Evolutionary conservation across 108 stramenopile species (phyloP).

Genomic region (Cyclotella cryptica): DNA sequence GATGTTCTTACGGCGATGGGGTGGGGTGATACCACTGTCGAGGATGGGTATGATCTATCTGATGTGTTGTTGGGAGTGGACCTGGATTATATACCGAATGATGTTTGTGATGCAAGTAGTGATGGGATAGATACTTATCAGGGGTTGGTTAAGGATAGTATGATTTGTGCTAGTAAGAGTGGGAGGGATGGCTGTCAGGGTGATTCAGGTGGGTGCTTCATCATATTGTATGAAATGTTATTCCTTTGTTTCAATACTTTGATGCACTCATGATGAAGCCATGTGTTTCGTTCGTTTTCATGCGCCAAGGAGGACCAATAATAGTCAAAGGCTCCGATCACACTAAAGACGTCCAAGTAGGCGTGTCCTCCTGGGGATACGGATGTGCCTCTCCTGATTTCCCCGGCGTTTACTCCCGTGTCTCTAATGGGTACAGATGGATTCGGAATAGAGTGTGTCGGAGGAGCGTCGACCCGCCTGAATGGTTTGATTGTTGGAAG

Average conservation of each 20-base stretch:
- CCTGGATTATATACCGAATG: slow-evolving; percentile 10
- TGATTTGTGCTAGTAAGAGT: slow-evolving; percentile 7
- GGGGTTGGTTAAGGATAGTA: not conserved
- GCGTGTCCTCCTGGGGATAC: slow-evolving; percentile 9
- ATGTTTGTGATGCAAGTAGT: slow-evolving; percentile 7
- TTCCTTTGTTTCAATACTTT: not conserved
- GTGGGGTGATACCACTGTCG: slow-evolving; percentile 3
- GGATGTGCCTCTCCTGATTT: slow-evolving; percentile 13
- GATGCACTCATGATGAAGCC: not conserved
- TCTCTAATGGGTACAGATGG: slow-evolving; percentile 5
- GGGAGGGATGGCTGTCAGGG: slow-evolving; percentile 18
- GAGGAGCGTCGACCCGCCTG: slow-evolving; percentile 3
- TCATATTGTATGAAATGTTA: not conserved
- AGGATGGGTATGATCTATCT: slow-evolving; percentile 5
- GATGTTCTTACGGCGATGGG: slow-evolving; percentile 8
- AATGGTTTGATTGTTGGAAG: slow-evolving; percentile 16
- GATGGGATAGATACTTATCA: slow-evolving; percentile 7
- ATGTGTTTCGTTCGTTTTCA: not conserved
- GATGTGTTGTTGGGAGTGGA: slow-evolving; percentile 2
- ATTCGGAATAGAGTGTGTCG: slow-evolving; percentile 14
- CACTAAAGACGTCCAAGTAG: not conserved
- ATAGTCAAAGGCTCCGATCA: slow-evolving; percentile 8
- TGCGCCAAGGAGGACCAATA: not conserved
- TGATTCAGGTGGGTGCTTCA: not conserved
- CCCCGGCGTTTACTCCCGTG: not conserved